Conservation (phyloP, 2,329 filamentous ascomycete species). For the Colletotrichum truncatum region DNA sequence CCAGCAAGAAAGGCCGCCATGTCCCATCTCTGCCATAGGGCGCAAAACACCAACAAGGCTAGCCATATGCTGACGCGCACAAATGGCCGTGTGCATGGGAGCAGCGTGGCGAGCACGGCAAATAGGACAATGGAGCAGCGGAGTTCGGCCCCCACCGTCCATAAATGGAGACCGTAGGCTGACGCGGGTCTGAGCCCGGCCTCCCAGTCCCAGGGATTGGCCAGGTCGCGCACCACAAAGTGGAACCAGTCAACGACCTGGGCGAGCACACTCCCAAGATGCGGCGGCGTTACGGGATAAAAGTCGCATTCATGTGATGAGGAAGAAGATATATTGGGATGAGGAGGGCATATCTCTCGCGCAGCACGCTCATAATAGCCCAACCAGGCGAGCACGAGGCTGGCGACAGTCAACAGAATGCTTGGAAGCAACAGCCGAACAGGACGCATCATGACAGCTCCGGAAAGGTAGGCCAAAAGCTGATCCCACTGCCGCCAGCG, state of each 20-base stretch:
- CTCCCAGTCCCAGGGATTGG: background rate
- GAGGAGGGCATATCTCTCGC: background rate
- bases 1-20: background rate
- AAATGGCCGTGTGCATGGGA: background rate
- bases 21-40: background rate
- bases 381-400: background rate
- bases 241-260: background rate
- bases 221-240: background rate
- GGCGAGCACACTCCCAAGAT: background rate
- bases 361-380: background rate
- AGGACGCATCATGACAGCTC: background rate
- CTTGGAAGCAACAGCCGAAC: background rate
- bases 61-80: background rate
- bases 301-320: background rate
- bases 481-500: background rate
- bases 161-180: background rate
- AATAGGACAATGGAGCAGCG: background rate
- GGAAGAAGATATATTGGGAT: background rate
- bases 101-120: background rate
- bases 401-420: background rate
- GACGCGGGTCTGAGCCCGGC: background rate
- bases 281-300: background rate
- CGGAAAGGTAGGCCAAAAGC: background rate
- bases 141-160: background rate
- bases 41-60: background rate